Conservation (phyloP, 2,329 filamentous ascomycete species). For the Aureobasidium sp. region DNA sequence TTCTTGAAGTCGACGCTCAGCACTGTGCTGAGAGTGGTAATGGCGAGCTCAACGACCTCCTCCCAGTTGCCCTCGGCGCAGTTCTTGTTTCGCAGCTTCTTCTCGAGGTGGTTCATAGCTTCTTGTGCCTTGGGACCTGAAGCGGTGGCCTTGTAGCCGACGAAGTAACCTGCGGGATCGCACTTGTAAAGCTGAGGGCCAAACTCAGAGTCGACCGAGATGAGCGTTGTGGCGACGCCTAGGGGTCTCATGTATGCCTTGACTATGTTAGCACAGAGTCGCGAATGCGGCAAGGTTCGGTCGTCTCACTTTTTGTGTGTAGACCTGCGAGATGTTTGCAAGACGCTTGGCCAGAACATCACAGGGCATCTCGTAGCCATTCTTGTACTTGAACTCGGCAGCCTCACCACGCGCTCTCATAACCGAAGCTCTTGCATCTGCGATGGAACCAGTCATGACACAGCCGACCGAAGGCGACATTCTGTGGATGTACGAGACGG, state of each 20-base stretch:
- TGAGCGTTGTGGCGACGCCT: slow-evolving; percentile 88
- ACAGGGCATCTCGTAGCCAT: slow-evolving; percentile 98
- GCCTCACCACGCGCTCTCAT: slow-evolving; percentile 91
- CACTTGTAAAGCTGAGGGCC: slow-evolving; percentile 97
- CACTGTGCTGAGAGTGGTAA: slow-evolving; percentile 89
- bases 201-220: slow-evolving; percentile 85
- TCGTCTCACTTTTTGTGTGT: slow-evolving; percentile 77
- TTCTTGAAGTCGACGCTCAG: slow-evolving; percentile 99
- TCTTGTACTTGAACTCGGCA: slow-evolving; percentile 97
- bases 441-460: slow-evolving; percentile 98
- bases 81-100: slow-evolving; percentile 99
- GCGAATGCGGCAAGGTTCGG: background rate
- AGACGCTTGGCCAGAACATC: slow-evolving; percentile 93
- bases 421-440: slow-evolving; percentile 88
- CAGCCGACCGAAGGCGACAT: slow-evolving; percentile 94
- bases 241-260: slow-evolving; percentile 97
- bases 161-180: slow-evolving; percentile 95
- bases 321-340: slow-evolving; percentile 98
- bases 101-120: slow-evolving; percentile 96
- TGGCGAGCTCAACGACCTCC: slow-evolving; percentile 94
- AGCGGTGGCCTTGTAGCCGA: slow-evolving; percentile 96
- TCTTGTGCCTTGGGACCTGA: slow-evolving; percentile 98
- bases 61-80: slow-evolving; percentile 87
- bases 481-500: slow-evolving; percentile 95
- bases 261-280: slow-evolving; percentile 7